These are phyloP conservation scores for Erythrophleum fordii DNA, from an alignment of 306 rosid species.

Conservation along the genomic window DNA sequence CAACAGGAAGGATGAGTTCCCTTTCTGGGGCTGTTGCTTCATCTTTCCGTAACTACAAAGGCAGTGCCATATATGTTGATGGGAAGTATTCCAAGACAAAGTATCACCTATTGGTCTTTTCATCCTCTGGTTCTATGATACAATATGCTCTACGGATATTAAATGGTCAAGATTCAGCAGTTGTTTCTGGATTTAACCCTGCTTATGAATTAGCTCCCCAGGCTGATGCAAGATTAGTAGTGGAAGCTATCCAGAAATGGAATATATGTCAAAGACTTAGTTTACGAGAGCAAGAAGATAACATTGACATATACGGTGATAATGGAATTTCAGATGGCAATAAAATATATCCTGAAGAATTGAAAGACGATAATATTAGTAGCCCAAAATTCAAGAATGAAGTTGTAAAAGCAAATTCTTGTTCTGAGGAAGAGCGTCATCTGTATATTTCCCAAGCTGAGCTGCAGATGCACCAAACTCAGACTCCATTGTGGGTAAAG, in stretches of 20 bases:
- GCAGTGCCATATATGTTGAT: constrained; percentile 53
- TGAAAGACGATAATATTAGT: constrained; percentile 50
- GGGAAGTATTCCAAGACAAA: constrained; percentile 60
- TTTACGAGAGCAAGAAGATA: constrained; percentile 73
- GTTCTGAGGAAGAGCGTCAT: constrained; percentile 67
- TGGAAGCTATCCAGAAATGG: constrained; percentile 95
- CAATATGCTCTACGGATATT: constrained; percentile 70
- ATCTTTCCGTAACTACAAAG: constrained; percentile 66
- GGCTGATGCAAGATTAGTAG: constrained; percentile 69
- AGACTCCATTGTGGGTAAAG: constrained; percentile 74
- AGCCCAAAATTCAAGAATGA: constrained; percentile 54
- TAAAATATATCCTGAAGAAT: constrained; percentile 66
- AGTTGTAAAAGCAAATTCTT: constrained; percentile 48
- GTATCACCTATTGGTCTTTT: constrained; percentile 76
- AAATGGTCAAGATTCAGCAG: constrained; percentile 49
- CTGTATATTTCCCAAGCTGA: constrained; percentile 96
- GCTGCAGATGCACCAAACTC: constrained; percentile 79
- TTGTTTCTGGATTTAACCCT: constrained; percentile 55
- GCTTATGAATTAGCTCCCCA: constrained; percentile 61
- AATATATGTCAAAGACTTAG: constrained; percentile 80
- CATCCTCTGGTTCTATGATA: constrained; percentile 84
- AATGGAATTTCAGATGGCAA: constrained; percentile 66
- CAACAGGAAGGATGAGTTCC: constrained; percentile 69
- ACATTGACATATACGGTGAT: constrained; percentile 88
- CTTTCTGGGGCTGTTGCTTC: constrained; percentile 87